Conservation (phyloP, 176 grass and related monocot genomes). For the Aegilops sharonensis region DNA sequence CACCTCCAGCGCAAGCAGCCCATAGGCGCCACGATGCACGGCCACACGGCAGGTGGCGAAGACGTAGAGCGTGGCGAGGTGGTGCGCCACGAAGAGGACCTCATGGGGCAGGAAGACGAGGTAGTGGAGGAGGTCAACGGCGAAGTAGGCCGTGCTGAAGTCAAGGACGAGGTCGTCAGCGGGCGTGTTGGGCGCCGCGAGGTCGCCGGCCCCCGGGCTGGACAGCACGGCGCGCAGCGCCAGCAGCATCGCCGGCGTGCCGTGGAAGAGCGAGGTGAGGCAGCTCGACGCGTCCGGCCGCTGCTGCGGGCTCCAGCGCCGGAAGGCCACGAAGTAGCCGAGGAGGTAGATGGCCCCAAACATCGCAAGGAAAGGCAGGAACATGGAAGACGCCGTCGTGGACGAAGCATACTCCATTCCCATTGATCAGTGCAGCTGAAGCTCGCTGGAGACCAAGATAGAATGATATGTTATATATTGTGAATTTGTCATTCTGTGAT, state of each 20-base stretch:
- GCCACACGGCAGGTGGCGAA: slow-evolving; percentile 62
- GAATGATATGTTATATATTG: no score
- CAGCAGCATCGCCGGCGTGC: slow-evolving; percentile 57
- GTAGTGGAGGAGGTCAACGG: slow-evolving; percentile 75
- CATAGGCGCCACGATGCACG: slow-evolving; percentile 45
- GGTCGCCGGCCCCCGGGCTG: slow-evolving; percentile 27
- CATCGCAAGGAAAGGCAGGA: slow-evolving; percentile 55
- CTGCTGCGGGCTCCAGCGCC: slow-evolving; percentile 43
- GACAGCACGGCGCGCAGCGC: slow-evolving; percentile 42
- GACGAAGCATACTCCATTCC: background rate
- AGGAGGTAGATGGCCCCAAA: slow-evolving; percentile 57
- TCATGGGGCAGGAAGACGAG: slow-evolving; percentile 53
- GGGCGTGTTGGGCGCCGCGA: slow-evolving; percentile 48
- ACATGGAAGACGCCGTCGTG: slow-evolving; percentile 6
- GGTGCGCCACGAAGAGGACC: slow-evolving; percentile 73
- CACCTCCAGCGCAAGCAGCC: slow-evolving; percentile 53
- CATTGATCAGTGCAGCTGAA: background rate
- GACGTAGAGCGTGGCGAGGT: slow-evolving; percentile 77
- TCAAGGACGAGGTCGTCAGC: slow-evolving; percentile 59
- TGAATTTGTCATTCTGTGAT: background rate
- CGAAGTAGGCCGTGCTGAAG: slow-evolving; percentile 80
- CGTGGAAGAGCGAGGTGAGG: slow-evolving; percentile 85
- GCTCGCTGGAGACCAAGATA: background rate
- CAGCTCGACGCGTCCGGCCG: slow-evolving; percentile 75
- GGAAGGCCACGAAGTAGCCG: slow-evolving; percentile 63